A percentile compares a stretch with the other conserved stretches of the same genome.
Evolutionary conservation across 176 grass and related monocot species (phyloP).

Genomic region (Bolboschoenus planiculmis): DNA sequence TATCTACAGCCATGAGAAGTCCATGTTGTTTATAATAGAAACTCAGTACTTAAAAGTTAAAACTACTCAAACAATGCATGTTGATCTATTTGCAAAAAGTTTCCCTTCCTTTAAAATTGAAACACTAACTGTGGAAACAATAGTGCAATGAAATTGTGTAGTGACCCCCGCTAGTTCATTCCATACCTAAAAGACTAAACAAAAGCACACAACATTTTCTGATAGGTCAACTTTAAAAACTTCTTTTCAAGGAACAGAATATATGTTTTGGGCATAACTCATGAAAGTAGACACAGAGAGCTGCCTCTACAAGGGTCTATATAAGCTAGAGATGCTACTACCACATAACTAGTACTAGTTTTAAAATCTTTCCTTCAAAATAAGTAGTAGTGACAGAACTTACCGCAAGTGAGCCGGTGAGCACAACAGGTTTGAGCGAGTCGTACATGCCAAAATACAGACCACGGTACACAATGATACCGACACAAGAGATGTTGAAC

Average conservation of each 20-base stretch:
- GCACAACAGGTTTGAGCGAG: conserved; percentile 55
- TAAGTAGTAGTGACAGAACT: conserved; percentile 4
- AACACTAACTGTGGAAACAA: background rate
- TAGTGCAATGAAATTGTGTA: background rate
- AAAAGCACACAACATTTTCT: background rate
- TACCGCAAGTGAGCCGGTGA: conserved; percentile 44
- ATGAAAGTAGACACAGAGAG: background rate
- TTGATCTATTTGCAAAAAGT: background rate
- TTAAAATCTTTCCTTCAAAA: background rate
- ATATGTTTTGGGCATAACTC: background rate
- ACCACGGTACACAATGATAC: conserved; percentile 61
- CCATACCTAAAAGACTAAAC: background rate
- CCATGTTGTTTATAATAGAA: background rate
- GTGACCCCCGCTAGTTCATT: background rate
- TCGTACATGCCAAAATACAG: conserved; percentile 64
- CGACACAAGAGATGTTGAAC: conserved; percentile 56
- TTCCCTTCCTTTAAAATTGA: background rate
- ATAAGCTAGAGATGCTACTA: background rate
- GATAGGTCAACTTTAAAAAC: background rate
- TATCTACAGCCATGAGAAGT: background rate
- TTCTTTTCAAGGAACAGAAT: background rate
- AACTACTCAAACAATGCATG: background rate
- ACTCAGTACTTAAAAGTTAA: background rate
- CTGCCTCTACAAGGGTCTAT: background rate
- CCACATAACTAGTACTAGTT: background rate